Conservation (phyloP, 805 yeast species). For the Kazachstania bromeliacearum region DNA sequence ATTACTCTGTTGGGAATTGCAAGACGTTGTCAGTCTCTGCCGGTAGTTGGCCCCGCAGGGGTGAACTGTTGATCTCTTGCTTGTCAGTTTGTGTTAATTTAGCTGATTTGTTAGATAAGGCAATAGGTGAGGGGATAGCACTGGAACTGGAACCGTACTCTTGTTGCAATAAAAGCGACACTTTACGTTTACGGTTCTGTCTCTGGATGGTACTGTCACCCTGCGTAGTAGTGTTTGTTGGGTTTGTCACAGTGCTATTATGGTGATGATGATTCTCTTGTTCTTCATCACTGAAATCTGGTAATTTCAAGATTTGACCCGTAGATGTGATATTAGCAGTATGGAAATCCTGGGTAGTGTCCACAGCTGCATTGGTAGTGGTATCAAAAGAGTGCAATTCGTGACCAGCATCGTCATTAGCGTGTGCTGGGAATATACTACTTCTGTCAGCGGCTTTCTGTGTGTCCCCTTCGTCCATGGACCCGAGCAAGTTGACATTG, state of each 20-base stretch:
- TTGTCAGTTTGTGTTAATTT: not conserved
- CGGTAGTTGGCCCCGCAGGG: not conserved
- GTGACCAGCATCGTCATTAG: not conserved
- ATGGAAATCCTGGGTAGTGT: slow-evolving; percentile 9
- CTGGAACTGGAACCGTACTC: slow-evolving; percentile 28
- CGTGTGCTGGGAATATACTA: slow-evolving; percentile 3
- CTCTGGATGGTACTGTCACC: slow-evolving; percentile 23
- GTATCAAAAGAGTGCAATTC: too few relatives aligned
- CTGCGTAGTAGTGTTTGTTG: not conserved
- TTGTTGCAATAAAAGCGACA: slow-evolving; percentile 26
- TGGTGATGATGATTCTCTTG: too few relatives aligned
- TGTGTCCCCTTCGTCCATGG: not conserved
- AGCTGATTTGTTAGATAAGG: not conserved
- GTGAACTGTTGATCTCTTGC: slow-evolving; percentile 5
- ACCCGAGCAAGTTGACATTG: slow-evolving; percentile 40
- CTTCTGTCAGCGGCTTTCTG: not conserved
- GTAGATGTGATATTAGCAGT: slow-evolving; percentile 19
- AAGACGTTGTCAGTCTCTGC: not conserved
- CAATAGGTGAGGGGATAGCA: slow-evolving; percentile 20
- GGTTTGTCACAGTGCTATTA: too few relatives aligned
- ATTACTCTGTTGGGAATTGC: slow-evolving; percentile 3
- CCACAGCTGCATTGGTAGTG: too few relatives aligned
- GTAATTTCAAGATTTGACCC: slow-evolving; percentile 19
- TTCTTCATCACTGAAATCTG: slow-evolving; percentile 26
- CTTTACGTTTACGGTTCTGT: slow-evolving; percentile 25